A percentile compares a stretch with the other conserved stretches of the same genome.
Evolutionary conservation across 805 yeast genomes (phyloP).

Genomic region (Kuraishia capsulata): DNA sequence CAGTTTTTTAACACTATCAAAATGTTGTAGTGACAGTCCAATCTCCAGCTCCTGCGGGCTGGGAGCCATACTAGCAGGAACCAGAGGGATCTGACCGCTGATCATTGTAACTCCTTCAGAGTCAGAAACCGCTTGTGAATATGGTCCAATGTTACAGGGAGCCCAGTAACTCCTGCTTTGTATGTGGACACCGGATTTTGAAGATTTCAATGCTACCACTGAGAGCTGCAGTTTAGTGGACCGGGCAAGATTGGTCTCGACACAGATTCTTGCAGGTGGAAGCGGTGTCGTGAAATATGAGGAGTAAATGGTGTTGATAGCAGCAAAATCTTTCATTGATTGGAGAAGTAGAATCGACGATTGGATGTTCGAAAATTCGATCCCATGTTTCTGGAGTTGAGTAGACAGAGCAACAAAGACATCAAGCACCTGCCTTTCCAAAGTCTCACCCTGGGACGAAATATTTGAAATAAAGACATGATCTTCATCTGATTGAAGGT

Average conservation of each 20-base stretch:
- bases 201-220: slow-evolving; percentile 33
- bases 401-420: slow-evolving; percentile 36
- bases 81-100: slow-evolving; percentile 88
- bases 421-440: slow-evolving; percentile 36
- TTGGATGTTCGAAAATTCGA: slow-evolving; percentile 40
- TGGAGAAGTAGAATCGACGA: slow-evolving; percentile 51
- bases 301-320: slow-evolving; percentile 54
- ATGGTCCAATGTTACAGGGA: slow-evolving; percentile 96
- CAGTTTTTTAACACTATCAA: slow-evolving; percentile 50
- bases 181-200: slow-evolving; percentile 72
- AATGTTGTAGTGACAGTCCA: slow-evolving; percentile 64
- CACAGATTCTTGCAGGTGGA: slow-evolving; percentile 89
- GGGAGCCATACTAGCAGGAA: slow-evolving; percentile 59
- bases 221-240: slow-evolving; percentile 46
- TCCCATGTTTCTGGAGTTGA: slow-evolving; percentile 19
- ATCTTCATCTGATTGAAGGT: slow-evolving; percentile 7
- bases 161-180: slow-evolving; percentile 97
- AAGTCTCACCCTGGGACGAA: slow-evolving; percentile 15
- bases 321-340: slow-evolving; percentile 56
- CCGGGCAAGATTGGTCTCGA: slow-evolving; percentile 45
- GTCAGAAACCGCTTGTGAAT: slow-evolving; percentile 73
- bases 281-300: slow-evolving; percentile 44
- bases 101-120: slow-evolving; percentile 44
- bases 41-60: slow-evolving; percentile 24
- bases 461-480: slow-evolving; percentile 35